These are phyloP conservation scores for Rosa chinensis DNA, from an alignment of 306 rosid genomes.

Conservation along the genomic window DNA sequence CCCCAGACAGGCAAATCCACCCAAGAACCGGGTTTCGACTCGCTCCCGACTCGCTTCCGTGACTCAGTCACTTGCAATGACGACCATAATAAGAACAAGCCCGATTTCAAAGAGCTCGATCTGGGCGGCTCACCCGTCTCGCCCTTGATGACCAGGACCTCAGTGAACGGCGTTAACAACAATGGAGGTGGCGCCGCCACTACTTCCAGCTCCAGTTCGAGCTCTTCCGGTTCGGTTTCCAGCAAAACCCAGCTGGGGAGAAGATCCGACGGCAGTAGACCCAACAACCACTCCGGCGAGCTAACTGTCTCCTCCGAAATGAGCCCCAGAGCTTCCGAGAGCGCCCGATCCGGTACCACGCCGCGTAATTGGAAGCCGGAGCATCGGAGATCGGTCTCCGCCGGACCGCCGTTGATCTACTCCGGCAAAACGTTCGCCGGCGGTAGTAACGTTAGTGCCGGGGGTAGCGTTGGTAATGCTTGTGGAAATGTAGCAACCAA, in stretches of 20 bases:
- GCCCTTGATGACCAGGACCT: slow-evolving; percentile 39
- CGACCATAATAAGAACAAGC: slow-evolving; percentile 40
- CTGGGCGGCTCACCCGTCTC: slow-evolving; percentile 51
- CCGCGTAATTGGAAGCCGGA: slow-evolving; percentile 45
- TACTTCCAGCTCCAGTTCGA: slow-evolving; percentile 48
- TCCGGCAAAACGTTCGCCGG: slow-evolving; percentile 47
- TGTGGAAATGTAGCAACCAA: slow-evolving; percentile 9
- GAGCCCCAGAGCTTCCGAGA: slow-evolving; percentile 37
- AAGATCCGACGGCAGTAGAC: slow-evolving; percentile 40
- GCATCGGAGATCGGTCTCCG: slow-evolving; percentile 81
- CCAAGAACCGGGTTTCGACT: slow-evolving; percentile 50
- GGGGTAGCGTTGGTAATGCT: slow-evolving; percentile 21
- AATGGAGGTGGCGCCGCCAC: slow-evolving; percentile 7
- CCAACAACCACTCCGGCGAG: slow-evolving; percentile 54
- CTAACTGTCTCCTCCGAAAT: slow-evolving; percentile 41
- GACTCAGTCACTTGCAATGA: slow-evolving; percentile 36
- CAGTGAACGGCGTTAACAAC: slow-evolving; percentile 17
- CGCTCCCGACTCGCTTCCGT: slow-evolving; percentile 39
- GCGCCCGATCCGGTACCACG: slow-evolving; percentile 45
- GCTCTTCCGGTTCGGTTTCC: slow-evolving; percentile 61
- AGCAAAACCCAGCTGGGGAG: slow-evolving; percentile 44
- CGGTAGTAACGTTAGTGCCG: not conserved
- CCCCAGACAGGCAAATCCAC: slow-evolving; percentile 48
- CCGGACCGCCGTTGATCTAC: slow-evolving; percentile 77
- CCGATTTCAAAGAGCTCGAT: slow-evolving; percentile 69